These are phyloP conservation scores for Zymoseptoria pseudotritici DNA, from an alignment of 2,329 filamentous ascomycete genomes.

Conservation along the genomic window DNA sequence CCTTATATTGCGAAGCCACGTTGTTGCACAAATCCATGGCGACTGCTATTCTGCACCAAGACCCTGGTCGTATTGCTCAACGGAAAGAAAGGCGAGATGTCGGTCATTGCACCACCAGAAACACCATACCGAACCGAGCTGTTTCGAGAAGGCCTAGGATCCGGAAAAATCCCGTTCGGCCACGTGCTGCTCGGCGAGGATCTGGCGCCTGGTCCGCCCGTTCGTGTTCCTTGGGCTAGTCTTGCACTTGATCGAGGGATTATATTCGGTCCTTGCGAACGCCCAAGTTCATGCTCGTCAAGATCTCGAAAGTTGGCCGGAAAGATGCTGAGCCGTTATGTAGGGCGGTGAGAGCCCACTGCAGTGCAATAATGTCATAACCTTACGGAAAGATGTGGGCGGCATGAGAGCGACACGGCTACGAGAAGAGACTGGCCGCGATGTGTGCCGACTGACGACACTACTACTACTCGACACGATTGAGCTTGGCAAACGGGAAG, in stretches of 20 bases:
- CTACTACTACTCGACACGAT: no score
- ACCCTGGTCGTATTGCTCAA: no score
- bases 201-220: background rate
- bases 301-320: background rate
- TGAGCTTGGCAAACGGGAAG: no score
- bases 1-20: background rate
- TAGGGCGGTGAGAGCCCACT: background rate
- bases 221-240: background rate
- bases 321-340: background rate
- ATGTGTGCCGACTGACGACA: no score
- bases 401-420: background rate
- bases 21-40: background rate
- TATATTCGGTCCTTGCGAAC: background rate
- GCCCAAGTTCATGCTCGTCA: background rate
- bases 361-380: background rate
- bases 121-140: background rate
- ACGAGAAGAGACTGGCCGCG: background rate
- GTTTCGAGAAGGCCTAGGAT: background rate
- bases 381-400: background rate
- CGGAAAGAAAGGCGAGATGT: background rate
- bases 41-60: no score
- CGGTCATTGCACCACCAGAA: background rate
- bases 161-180: background rate
- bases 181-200: background rate
- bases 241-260: background rate